Base-by-base conservation (phyloP, 768 basidiomycete species). In the Podaxis mareebaensis region DNA sequence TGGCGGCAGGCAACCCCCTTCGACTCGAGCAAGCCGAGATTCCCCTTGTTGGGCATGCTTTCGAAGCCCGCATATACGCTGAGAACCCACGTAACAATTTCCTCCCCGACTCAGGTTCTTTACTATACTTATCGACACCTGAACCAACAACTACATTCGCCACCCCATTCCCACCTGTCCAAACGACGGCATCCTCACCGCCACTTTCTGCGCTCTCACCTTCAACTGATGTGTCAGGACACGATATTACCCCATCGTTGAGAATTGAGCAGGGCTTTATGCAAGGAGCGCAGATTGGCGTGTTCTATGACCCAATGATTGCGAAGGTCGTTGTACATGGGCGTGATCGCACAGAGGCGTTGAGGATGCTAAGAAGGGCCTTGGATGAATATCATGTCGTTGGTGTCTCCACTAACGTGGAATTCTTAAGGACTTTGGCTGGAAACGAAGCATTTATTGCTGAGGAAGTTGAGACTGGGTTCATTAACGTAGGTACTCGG, bases 61-160 rank as follows among this genome's bases (percentile, higher is more conserved):
- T 96, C 67, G 96, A 96, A 75, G 94, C 93, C 6, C 87, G 96
- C 20, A 96, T 98, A 65, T 97, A 98, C 71, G 96, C 95, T 2
- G 96, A 97, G 74, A 93, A 94, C 67, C 96, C 95, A 22, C 87
- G 93, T 64, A 94, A 95, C 73, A 85, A 92, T 72, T 97, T 97
- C 79, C 81, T 96, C 4, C 95, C 95, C 0, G 95, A 97, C 70
- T 95, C 92, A 20, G 95, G 95, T 2, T 79, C 81, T 3, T 80
- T 98, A 11, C 74, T 92, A 4, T 90, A 95, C 73, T 84, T 95
- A 55, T 90, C 91, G 0, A 91, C 92, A 0, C 95, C 95, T 0
- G 72, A 78, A 0, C 87, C 91, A 5, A 92, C 92, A 0, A 85
- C 88, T 58, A 73, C 77, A 42, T 92, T 92, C 67, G 89, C 91